A percentile compares a stretch with the other conserved stretches of the same genome.
Conservation (phyloP, 176 grass and related monocot genomes). For the Lolium perenne region DNA sequence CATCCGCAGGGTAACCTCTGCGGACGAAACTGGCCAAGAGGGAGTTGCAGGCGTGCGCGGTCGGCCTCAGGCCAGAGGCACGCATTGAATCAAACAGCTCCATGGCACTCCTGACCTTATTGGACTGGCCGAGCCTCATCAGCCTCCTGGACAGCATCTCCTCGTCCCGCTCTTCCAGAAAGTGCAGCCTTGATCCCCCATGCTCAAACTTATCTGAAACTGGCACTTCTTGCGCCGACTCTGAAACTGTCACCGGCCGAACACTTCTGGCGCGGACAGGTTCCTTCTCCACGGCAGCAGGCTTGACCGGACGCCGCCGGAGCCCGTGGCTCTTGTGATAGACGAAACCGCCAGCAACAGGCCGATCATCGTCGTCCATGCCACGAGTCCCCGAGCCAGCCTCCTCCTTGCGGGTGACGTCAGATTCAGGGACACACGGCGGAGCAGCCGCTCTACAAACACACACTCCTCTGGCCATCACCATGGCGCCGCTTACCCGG, state of each 20-base stretch:
- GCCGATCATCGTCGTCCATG: slow-evolving; percentile 22
- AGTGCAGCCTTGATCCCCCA: slow-evolving; percentile 59
- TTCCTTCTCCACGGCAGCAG: slow-evolving; percentile 25
- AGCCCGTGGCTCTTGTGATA: slow-evolving; percentile 26
- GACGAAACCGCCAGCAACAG: neutral
- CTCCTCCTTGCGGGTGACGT: slow-evolving; percentile 52
- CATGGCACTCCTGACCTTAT: slow-evolving; percentile 78
- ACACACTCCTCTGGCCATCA: slow-evolving; percentile 7
- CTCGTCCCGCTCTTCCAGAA: slow-evolving; percentile 90
- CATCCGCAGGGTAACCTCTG: slow-evolving; percentile 47
- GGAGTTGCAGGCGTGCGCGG: slow-evolving; percentile 81
- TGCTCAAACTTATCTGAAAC: slow-evolving; percentile 18
- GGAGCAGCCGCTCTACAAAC: slow-evolving; percentile 45
- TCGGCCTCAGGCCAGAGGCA: slow-evolving; percentile 66
- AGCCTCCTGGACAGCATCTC: slow-evolving; percentile 67
- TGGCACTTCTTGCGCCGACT: neutral
- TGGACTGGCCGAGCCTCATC: slow-evolving; percentile 71
- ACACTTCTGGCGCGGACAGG: slow-evolving; percentile 6
- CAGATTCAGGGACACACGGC: slow-evolving; percentile 48
- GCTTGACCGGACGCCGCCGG: slow-evolving; percentile 30
- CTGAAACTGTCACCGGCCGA: neutral
- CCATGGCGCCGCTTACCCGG: neutral
- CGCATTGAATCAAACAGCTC: slow-evolving; percentile 87
- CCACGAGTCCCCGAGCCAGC: slow-evolving; percentile 21
- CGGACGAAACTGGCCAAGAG: slow-evolving; percentile 65